Conservation (phyloP, 2,329 filamentous ascomycete species). For the Fusarium sp. region DNA sequence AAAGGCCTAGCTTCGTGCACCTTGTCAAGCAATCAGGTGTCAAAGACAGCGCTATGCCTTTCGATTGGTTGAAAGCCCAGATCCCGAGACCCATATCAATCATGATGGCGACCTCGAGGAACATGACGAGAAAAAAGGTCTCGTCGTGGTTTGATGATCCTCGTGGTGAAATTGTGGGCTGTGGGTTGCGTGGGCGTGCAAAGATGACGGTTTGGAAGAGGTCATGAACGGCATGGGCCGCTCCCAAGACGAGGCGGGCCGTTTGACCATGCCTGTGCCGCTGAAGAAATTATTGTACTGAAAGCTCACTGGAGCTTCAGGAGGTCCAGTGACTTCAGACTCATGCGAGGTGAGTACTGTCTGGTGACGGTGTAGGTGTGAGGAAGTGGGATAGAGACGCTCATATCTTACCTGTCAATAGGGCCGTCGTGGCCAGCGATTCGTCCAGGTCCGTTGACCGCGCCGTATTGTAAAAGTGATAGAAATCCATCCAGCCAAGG, state of each 20-base stretch:
- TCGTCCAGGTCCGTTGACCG: slow-evolving; percentile 77
- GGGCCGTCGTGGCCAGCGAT: slow-evolving; percentile 79
- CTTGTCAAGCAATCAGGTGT: slow-evolving; percentile 59
- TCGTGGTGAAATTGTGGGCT: slow-evolving; percentile 11
- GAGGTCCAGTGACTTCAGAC: slow-evolving; percentile 57
- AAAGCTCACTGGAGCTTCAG: slow-evolving; percentile 50
- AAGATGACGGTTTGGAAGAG: slow-evolving; percentile 9
- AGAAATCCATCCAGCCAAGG: slow-evolving; percentile 85
- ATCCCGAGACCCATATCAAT: slow-evolving; percentile 28
- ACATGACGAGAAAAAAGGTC: slow-evolving; percentile 3
- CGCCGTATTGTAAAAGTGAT: slow-evolving; percentile 78
- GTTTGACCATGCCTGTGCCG: slow-evolving; percentile 26
- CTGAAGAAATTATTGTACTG: slow-evolving; percentile 34
- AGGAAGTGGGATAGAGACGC: slow-evolving; percentile 45
- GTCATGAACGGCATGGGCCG: slow-evolving; percentile 29
- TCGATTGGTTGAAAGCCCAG: slow-evolving; percentile 52
- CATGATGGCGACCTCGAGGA: slow-evolving; percentile 28
- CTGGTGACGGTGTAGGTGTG: slow-evolving; percentile 26
- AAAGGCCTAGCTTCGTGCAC: slow-evolving; percentile 51
- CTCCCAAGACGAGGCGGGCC: slow-evolving; percentile 27
- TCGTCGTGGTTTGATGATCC: slow-evolving; percentile 4
- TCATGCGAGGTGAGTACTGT: slow-evolving; percentile 56
- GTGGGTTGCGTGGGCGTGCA: slow-evolving; percentile 24
- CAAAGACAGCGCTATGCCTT: slow-evolving; percentile 47
- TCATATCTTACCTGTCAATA: slow-evolving; percentile 84